These are phyloP conservation scores for Marchantia paleacea DNA, from an alignment of 225 moss, liverwort and hornwort species.

Conservation along the genomic window DNA sequence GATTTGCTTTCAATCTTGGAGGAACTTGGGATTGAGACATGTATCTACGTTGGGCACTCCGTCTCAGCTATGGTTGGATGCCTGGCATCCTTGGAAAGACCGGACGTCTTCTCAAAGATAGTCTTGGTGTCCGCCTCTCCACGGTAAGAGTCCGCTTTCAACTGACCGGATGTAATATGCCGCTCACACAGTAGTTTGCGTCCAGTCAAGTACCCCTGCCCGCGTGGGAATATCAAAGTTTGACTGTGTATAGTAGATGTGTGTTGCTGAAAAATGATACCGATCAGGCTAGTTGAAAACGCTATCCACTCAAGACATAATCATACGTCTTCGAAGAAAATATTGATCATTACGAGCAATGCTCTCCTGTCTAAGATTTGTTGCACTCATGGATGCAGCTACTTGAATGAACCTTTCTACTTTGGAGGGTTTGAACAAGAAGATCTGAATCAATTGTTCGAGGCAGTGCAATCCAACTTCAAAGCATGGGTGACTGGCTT, in stretches of 20 bases:
- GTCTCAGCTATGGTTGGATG: slow-evolving; percentile 52
- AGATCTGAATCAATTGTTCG: slow-evolving; percentile 43
- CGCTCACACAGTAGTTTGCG: too few relatives aligned
- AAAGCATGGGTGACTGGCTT: slow-evolving; percentile 48
- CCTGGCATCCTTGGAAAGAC: slow-evolving; percentile 53
- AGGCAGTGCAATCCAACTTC: slow-evolving; percentile 49
- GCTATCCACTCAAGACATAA: neutral
- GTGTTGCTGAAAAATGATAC: neutral
- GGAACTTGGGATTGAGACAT: slow-evolving; percentile 42
- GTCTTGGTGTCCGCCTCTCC: slow-evolving; percentile 45
- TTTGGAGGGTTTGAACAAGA: slow-evolving; percentile 51
- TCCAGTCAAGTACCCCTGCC: too few relatives aligned
- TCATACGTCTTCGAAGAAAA: neutral
- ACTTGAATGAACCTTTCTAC: slow-evolving; percentile 37
- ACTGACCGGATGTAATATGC: neutral
- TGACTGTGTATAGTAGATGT: neutral
- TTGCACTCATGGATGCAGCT: slow-evolving; percentile 15
- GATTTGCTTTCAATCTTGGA: slow-evolving; percentile 41
- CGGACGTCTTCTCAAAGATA: slow-evolving; percentile 31
- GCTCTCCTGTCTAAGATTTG: neutral
- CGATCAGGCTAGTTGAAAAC: neutral
- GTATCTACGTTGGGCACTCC: slow-evolving; percentile 43
- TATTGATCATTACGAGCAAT: neutral
- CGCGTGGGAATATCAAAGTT: neutral
- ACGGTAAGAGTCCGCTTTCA: slow-evolving; percentile 18